These are phyloP conservation scores for Blastocystis sp. DNA, from an alignment of 352 stramenopile genomes.

Conservation along the genomic window DNA sequence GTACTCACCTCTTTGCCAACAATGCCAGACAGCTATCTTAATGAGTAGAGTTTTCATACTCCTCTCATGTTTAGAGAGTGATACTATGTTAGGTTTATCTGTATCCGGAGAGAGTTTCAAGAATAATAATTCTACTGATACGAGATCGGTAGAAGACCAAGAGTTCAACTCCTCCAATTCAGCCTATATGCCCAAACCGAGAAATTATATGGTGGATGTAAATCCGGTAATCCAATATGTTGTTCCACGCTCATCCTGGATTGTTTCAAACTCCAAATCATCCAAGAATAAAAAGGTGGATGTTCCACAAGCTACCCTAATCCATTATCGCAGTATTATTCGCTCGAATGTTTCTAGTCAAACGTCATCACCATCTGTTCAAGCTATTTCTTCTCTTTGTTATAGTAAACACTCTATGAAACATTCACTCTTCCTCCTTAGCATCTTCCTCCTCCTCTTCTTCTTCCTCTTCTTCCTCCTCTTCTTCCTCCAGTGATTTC, in stretches of 20 bases:
- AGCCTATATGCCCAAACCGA: neutral
- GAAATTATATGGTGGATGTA: neutral
- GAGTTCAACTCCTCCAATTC: neutral
- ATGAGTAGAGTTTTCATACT: neutral
- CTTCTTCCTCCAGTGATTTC: slow-evolving; percentile 20
- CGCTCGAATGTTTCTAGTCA: neutral
- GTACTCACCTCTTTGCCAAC: neutral
- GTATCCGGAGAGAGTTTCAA: neutral
- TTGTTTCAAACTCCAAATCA: neutral
- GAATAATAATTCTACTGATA: neutral
- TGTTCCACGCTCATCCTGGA: slow-evolving; percentile 21
- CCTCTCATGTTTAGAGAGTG: neutral
- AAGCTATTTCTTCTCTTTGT: neutral
- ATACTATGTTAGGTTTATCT: neutral
- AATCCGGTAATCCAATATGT: slow-evolving; percentile 13
- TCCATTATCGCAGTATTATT: slow-evolving; percentile 15
- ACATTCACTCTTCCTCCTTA: slow-evolving; percentile 32
- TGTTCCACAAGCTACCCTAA: neutral
- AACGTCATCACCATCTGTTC: neutral
- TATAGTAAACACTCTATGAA: neutral
- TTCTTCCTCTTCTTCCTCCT: neutral
- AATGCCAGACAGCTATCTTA: neutral
- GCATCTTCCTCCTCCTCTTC: neutral
- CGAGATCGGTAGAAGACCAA: neutral
- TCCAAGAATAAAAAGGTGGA: slow-evolving; percentile 3